Evolutionary conservation across 2,329 filamentous ascomycete species (phyloP).

Genomic region (Paraphaeosphaeria sporulosa): DNA sequence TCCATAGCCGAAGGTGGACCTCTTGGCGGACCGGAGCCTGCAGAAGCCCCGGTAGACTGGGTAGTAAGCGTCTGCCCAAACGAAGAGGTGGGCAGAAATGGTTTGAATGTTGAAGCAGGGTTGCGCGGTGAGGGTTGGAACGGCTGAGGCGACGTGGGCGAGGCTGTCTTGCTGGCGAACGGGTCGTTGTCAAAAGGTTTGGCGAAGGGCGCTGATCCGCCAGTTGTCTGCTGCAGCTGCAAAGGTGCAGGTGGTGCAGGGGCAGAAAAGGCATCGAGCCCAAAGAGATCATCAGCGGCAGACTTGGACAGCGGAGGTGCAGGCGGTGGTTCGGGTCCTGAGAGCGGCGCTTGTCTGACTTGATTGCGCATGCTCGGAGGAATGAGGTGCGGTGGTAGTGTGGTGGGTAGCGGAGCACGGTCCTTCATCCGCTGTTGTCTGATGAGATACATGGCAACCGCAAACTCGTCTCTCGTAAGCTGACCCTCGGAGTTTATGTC

Average conservation of each 20-base stretch:
- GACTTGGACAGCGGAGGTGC: slow-evolving; percentile 69
- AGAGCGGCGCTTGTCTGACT: slow-evolving; percentile 55
- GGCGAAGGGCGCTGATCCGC: slow-evolving; percentile 65
- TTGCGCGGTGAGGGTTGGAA: slow-evolving; percentile 54
- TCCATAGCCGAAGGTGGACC: slow-evolving; percentile 66
- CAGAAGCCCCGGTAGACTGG: slow-evolving; percentile 74
- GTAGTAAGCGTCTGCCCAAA: slow-evolving; percentile 85
- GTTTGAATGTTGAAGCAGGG: slow-evolving; percentile 73
- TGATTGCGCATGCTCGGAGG: slow-evolving; percentile 83
- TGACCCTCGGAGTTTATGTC: slow-evolving; percentile 92
- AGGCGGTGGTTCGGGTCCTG: slow-evolving; percentile 55
- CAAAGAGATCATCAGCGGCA: slow-evolving; percentile 92
- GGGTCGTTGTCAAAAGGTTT: slow-evolving; percentile 65
- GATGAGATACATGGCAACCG: slow-evolving; percentile 97
- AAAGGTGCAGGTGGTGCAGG: slow-evolving; percentile 58
- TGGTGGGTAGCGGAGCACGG: slow-evolving; percentile 72
- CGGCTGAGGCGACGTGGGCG: slow-evolving; percentile 62
- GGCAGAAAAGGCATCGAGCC: slow-evolving; percentile 75
- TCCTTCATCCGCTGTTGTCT: slow-evolving; percentile 81
- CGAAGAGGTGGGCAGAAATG: slow-evolving; percentile 89
- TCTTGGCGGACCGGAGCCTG: slow-evolving; percentile 53
- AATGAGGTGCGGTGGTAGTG: slow-evolving; percentile 81
- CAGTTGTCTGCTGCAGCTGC: slow-evolving; percentile 74
- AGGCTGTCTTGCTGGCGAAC: slow-evolving; percentile 63
- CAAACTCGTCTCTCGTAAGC: slow-evolving; percentile 88